Evolutionary conservation across 371 early-diverging fungal genomes (phyloP).

Genomic region (Entomophthora muscae): DNA sequence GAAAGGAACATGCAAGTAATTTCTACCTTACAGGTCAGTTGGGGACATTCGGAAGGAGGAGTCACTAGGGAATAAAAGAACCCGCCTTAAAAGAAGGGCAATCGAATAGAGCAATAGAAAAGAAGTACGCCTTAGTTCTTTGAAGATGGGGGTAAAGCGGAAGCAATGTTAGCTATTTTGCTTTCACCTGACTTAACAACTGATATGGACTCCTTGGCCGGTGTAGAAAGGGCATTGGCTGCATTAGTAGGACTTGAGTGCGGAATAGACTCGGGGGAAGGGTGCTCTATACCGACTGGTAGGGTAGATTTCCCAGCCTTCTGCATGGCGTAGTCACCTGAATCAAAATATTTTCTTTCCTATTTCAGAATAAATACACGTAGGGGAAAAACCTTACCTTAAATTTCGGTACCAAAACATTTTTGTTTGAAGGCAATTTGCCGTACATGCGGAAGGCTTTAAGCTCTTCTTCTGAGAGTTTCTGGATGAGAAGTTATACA

Average conservation of each 20-base stretch:
- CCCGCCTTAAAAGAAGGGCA: too few species aligned
- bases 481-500: conserved; percentile 19
- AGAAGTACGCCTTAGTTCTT: background rate
- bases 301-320: conserved; percentile 76
- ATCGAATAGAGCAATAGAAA: too few species aligned
- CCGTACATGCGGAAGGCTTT: conserved; percentile 70
- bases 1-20: too few species aligned
- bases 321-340: conserved; percentile 89
- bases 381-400: conserved; percentile 29
- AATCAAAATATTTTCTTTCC: conserved; percentile 95
- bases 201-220: background rate
- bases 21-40: too few species aligned
- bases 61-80: too few species aligned
- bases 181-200: background rate
- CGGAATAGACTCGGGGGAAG: conserved; percentile 82
- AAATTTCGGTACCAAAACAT: conserved; percentile 43
- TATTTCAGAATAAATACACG: conserved; percentile 13
- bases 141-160: background rate
- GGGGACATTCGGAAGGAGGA: too few species aligned
- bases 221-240: too few species aligned
- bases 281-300: conserved; percentile 75
- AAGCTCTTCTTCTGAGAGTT: conserved; percentile 56
- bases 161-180: background rate
- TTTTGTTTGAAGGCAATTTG: conserved; percentile 58
- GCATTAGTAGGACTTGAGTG: conserved; percentile 45